Base-by-base conservation (phyloP, 2,329 filamentous ascomycete species). In the Calonectria honghensis region DNA sequence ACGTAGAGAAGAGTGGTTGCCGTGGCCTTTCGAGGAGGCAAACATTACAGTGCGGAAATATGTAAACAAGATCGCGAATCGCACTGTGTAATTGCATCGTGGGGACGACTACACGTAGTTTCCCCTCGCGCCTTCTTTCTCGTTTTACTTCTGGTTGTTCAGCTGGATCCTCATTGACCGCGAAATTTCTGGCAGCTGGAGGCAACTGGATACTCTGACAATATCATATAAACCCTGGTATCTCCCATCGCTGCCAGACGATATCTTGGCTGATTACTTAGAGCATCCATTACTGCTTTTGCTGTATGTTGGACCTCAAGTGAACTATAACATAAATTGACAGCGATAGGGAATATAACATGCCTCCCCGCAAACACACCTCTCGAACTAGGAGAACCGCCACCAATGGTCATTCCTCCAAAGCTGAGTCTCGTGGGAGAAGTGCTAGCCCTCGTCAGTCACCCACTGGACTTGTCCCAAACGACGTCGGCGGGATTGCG, bases 331-430 rank as follows among this genome's bases (percentile, higher is more conserved):
- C 16, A 35, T 14, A 27, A 24, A 50, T 32, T 65, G 3, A 50
- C 10, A 18, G 27, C 1, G 7, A 14, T 41, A 24, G 35, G n/a
- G 20, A 63, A 63, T 3, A 63, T 18, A 41, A 24, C 14, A 79
- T 79, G 75, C 76, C 85, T 63, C 75, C 79, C 73, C 85, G 85
- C 70, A 85, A 81, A 76, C 85, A 85, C 68, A 84, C 84, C 45
- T 85, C 81, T 82, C 88, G 87, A 81, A 86, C 89, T 79, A 85
- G 84, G 68, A 89, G 89, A 80, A 81, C 84, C 52, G 76, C 77
- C 61, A 73, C 79, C 32, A 72, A 64, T 65, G 52, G 63, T 24
- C 35, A 54, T 16, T n/a, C 39, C 16, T 54, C 66, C 11, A 27
- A 61, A 31, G 51, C 24, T 27, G 68, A 32, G 31, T 13, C 35